Conservation (phyloP, 768 basidiomycete genomes). For the Multifurca ochricompacta region DNA sequence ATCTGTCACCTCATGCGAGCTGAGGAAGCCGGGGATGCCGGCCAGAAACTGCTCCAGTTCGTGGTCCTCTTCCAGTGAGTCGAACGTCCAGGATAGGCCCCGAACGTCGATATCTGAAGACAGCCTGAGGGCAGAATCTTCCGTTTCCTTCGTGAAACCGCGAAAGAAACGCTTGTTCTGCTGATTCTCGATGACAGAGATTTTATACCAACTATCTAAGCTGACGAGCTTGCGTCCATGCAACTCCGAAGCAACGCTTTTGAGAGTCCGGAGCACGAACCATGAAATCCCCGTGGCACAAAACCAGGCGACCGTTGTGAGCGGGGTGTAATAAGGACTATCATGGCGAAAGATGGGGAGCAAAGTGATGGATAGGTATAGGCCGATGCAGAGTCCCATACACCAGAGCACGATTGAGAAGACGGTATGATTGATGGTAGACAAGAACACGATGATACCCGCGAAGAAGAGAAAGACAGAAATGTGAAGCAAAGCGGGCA, state of each 20-base stretch:
- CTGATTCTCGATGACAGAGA: constrained; percentile 7
- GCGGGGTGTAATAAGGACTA: constrained; percentile 23
- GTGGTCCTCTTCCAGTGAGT: constrained; percentile 17
- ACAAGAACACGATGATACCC: constrained; percentile 39
- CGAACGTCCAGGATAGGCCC: constrained; percentile 9
- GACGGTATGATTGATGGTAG: constrained; percentile 22
- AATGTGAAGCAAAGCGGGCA: constrained; percentile 35
- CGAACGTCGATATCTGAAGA: constrained; percentile 12
- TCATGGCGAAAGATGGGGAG: constrained; percentile 16
- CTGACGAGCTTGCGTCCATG: constrained; percentile 12
- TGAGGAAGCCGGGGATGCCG: constrained; percentile 14
- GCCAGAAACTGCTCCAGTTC: constrained; percentile 14
- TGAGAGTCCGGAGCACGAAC: constrained; percentile 2
- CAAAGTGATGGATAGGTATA: constrained; percentile 11
- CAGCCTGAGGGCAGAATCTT: constrained; percentile 1
- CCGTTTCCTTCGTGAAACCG: constrained; percentile 11
- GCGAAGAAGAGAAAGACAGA: constrained; percentile 46
- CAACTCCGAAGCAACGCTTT: constrained; percentile 2
- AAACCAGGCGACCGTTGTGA: constrained; percentile 15
- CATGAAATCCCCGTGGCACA: constrained; percentile 10
- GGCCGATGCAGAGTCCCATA: constrained; percentile 3
- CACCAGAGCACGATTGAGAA: constrained; percentile 11
- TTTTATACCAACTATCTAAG: constrained; percentile 12
- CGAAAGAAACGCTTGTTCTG: constrained; percentile 11
- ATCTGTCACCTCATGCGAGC: constrained; percentile 5